Percentiles rank a stretch among this genome's conserved stretches.
phyloP scores from a whole-genome alignment of 2,329 filamentous ascomycete species.

The Colletotrichum sp. region DNA sequence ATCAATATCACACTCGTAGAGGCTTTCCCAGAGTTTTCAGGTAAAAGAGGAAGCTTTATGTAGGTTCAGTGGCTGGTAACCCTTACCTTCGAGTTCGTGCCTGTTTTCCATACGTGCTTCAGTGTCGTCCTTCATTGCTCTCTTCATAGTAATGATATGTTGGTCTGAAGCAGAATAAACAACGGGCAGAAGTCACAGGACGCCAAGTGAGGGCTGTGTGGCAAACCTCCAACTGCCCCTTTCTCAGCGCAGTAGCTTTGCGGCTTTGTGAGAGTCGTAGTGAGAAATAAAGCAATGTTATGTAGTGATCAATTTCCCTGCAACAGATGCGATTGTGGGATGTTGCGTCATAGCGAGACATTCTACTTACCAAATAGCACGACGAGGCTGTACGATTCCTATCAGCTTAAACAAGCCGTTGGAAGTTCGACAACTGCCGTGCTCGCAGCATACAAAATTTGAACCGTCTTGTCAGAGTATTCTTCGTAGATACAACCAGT shows the following conservation, averaged over 20 bases:
- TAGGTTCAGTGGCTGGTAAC: accelerated
- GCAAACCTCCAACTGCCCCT: accelerated
- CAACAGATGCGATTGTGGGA: too few relatives aligned
- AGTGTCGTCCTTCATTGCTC: not conserved
- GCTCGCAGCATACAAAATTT: not conserved
- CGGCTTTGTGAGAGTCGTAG: not conserved
- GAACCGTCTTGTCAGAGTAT: not conserved
- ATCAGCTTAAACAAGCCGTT: not conserved
- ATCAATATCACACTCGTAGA: too few relatives aligned
- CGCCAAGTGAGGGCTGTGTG: accelerated
- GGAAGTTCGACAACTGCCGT: not conserved
- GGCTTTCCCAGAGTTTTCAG: accelerated
- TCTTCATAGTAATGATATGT: too few relatives aligned
- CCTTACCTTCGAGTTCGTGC: accelerated
- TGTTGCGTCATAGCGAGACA: too few relatives aligned
- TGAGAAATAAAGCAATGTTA: not conserved
- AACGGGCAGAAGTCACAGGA: accelerated
- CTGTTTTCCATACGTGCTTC: accelerated
- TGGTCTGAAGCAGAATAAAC: not conserved
- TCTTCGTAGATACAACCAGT: not conserved
- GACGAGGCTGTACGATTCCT: too few relatives aligned
- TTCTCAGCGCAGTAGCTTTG: not conserved
- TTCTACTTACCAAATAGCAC: too few relatives aligned
- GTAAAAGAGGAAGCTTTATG: not conserved
- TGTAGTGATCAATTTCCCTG: too few relatives aligned